Evolutionary conservation across 495 filamentous ascomycete genomes (phyloP).

Genomic region (Sordaria brevicollis): DNA sequence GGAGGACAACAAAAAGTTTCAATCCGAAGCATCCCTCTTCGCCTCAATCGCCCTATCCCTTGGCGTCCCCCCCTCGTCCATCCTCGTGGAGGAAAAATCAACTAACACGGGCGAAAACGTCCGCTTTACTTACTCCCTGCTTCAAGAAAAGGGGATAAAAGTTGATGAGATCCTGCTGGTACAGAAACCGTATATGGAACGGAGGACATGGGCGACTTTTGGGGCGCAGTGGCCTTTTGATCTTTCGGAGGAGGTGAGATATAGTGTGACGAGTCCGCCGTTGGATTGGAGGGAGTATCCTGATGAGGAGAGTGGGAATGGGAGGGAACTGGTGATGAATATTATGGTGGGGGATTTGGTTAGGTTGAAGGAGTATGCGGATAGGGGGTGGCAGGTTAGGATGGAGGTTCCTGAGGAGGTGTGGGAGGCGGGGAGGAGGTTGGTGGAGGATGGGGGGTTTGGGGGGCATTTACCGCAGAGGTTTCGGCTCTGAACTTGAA

Average conservation of each 20-base stretch:
- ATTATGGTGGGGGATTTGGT: conserved; percentile 30
- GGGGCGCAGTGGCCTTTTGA: conserved; percentile 25
- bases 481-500: not conserved
- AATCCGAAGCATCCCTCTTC: conserved; percentile 26
- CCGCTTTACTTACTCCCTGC: conserved; percentile 23
- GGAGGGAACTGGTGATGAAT: conserved; percentile 24
- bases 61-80: not conserved
- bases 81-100: conserved; percentile 16
- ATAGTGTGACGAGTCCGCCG: conserved; percentile 23
- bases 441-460: conserved; percentile 21
- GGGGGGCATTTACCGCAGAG: conserved; percentile 21
- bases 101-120: conserved; percentile 34
- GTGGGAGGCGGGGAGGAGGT: conserved; percentile 23
- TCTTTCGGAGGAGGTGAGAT: not conserved
- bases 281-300: conserved; percentile 24
- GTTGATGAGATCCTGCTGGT: conserved; percentile 19
- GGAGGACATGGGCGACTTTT: conserved; percentile 29
- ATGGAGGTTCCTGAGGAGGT: conserved; percentile 27
- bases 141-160: conserved; percentile 11
- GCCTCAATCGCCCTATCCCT: conserved; percentile 9
- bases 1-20: not conserved
- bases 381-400: conserved; percentile 24
- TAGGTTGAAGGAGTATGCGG: conserved; percentile 27
- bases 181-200: conserved; percentile 34
- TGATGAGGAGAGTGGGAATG: conserved; percentile 16